Evolutionary conservation across 306 rosid genomes (phyloP), one percentile per base, ranked within the genome.

Genomic region (Oxytropis ochrocephala): DNA sequence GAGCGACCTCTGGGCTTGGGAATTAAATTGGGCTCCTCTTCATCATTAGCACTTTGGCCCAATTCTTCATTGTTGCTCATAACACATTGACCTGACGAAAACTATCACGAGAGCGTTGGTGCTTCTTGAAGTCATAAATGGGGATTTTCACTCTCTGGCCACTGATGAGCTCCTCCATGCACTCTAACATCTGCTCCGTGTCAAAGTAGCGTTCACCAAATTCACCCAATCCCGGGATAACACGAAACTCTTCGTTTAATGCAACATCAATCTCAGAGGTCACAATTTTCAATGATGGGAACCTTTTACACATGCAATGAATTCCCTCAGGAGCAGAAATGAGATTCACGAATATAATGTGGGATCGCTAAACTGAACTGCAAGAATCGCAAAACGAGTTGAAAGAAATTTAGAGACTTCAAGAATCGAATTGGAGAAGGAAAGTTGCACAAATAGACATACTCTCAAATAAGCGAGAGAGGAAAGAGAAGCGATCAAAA

Each of bases 321-420:
- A 94, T 94, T 64, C 98, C 98, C 81, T 94, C 98, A 0, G 98
- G 98, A 51, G 98, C 98, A n/a, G n/a, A n/a, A n/a, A n/a, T n/a
- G n/a, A n/a, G n/a, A n/a, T n/a, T n/a, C n/a, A n/a, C n/a, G n/a
- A n/a, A n/a, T n/a, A n/a, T n/a, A n/a, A n/a, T n/a, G n/a, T n/a
- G n/a, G n/a, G n/a, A n/a, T n/a, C n/a, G n/a, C n/a, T n/a, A n/a
- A n/a, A n/a, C n/a, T n/a, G n/a, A n/a, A n/a, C n/a, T n/a, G n/a
- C n/a, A n/a, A n/a, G n/a, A n/a, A n/a, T n/a, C n/a, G n/a, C n/a
- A n/a, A n/a, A n/a, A n/a, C n/a, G n/a, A n/a, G n/a, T n/a, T n/a
- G n/a, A n/a, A n/a, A n/a, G n/a, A n/a, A n/a, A n/a, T n/a, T n/a
- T n/a, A n/a, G n/a, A n/a, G n/a, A n/a, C n/a, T n/a, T n/a, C n/a